phyloP scores from a whole-genome alignment of 2,329 filamentous ascomycete species.

The Fusarium aywerte region DNA sequence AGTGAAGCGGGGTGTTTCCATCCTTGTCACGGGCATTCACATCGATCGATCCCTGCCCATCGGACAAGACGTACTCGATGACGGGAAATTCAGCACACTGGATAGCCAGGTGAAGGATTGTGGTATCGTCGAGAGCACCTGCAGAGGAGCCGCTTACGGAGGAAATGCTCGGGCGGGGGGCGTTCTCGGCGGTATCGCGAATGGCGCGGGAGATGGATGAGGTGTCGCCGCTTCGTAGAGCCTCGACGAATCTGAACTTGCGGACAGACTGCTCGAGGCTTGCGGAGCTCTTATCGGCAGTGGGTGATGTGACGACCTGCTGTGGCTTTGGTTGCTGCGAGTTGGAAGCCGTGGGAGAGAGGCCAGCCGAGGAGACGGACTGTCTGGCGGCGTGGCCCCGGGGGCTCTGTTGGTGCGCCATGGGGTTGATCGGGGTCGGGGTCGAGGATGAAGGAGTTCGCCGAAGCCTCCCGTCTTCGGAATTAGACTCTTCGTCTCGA shows the following conservation, averaged over 20 bases:
- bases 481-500: constrained; percentile 64
- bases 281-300: constrained; percentile 55
- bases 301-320: constrained; percentile 45
- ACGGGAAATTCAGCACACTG: constrained; percentile 94
- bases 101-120: constrained; percentile 90
- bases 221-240: constrained; percentile 89
- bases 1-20: constrained; percentile 91
- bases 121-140: constrained; percentile 78
- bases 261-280: constrained; percentile 92
- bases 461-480: constrained; percentile 60
- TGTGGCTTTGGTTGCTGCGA: constrained; percentile 39
- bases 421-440: constrained; percentile 50
- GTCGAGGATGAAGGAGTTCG: constrained; percentile 48
- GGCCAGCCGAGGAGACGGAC: constrained; percentile 55
- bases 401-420: constrained; percentile 51
- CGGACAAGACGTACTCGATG: constrained; percentile 91
- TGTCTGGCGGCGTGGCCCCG: constrained; percentile 61
- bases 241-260: constrained; percentile 94
- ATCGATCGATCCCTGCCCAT: constrained; percentile 74
- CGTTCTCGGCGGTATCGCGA: constrained; percentile 68
- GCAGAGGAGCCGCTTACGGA: constrained; percentile 57
- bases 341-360: constrained; percentile 57
- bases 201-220: constrained; percentile 89
- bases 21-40: constrained; percentile 92
- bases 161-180: constrained; percentile 67